Base-by-base conservation (phyloP, 805 yeast genomes). In the Debaryomyces prosopidis region DNA sequence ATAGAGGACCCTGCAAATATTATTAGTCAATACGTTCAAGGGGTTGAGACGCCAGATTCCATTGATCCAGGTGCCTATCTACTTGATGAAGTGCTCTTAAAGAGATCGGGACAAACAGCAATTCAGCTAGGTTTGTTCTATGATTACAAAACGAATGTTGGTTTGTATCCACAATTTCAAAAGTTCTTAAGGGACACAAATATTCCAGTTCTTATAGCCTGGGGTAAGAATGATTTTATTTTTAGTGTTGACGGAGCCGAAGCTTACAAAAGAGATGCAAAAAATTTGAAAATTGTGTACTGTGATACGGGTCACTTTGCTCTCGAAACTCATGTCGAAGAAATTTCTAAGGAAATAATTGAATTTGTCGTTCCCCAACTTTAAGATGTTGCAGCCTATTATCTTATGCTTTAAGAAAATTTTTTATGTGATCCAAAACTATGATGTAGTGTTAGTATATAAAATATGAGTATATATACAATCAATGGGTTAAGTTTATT, bases 221-320 rank as follows among this genome's bases (percentile, higher is more conserved):
- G 79, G 79, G 79, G 78, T 10, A 55, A 60, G 37, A 69, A 72
- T 39, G 77, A 73, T 43, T 20, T 31, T 17, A 63, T 72, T 34
- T 73, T 73, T 50, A 54, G 50, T 9, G 42, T 48, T 10, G 60
- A 52, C 16, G 77, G 76, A 3, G 76, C 74, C 16, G 61, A 62
- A 18, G 73, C 75, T 10, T 71, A 42, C 51, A 58, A 53, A 45
- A 60, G 55, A 48, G 75, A 73, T 46, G 51, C 53, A 6, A 57
- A 54, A 19, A 52, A 60, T 23, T 54, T 59, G 7, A 59, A 55
- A 45, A 39, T 69, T n/a, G 57, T 58, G 26, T 57, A 58, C 27
- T 40, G 58, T 27, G 60, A 65, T 20, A 59, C 64, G 14, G 77
- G 77, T 4, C 79, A 73, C 47, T 72, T 73, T 55, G 74, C 71